Percentiles rank a stretch among this genome's conserved stretches.
Conservation (phyloP, 2,329 filamentous ascomycete genomes). For the Penicillium hordei region DNA sequence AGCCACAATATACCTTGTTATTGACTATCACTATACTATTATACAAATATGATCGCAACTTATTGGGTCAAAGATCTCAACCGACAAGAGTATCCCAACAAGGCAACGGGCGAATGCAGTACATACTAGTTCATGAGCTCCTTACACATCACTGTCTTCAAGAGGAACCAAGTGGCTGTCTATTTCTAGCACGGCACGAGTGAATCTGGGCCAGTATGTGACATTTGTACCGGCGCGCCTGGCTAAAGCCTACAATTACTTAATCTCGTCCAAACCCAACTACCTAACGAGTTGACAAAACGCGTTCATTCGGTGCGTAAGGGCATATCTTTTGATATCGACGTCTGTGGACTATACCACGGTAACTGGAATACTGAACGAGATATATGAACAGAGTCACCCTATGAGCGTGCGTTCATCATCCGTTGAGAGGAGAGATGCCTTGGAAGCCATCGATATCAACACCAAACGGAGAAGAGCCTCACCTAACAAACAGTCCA, state of each 20-base stretch:
- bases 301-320: slow-evolving; percentile 25
- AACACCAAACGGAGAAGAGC: neutral
- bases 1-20: neutral
- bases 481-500: neutral
- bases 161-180: neutral
- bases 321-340: slow-evolving; percentile 31
- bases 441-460: neutral
- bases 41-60: neutral
- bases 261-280: neutral
- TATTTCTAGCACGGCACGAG: slow-evolving; percentile 41
- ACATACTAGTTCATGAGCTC: slow-evolving; percentile 46
- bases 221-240: slow-evolving; percentile 35
- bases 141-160: neutral
- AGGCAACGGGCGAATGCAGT: slow-evolving; percentile 40
- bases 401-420: neutral
- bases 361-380: slow-evolving; percentile 15
- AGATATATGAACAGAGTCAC: neutral
- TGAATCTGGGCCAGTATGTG: slow-evolving; percentile 51
- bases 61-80: neutral
- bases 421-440: too few species aligned
- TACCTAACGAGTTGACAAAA: slow-evolving; percentile 26
- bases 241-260: neutral
- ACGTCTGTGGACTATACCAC: slow-evolving; percentile 29
- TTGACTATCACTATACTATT: neutral
- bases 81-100: neutral